phyloP scores from a whole-genome alignment of 345 rosid species.

The Aquilaria malaccensis region DNA sequence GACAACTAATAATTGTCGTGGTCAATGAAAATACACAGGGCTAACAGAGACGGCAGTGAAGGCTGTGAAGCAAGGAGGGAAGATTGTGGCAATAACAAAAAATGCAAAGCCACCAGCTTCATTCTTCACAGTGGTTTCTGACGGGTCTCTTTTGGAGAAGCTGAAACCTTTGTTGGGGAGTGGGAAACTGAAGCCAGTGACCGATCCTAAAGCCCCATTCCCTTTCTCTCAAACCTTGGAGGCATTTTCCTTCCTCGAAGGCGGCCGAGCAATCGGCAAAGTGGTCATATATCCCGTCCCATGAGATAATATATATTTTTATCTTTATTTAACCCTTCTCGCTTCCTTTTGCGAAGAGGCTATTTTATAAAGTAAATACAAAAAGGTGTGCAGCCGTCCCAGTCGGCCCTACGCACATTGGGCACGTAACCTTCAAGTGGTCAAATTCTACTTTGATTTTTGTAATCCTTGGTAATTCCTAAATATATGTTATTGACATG shows the following conservation, averaged over 20 bases:
- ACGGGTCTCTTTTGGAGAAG: slow-evolving; percentile 62
- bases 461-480: too few relatives aligned
- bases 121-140: slow-evolving; percentile 71
- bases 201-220: slow-evolving; percentile 77
- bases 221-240: slow-evolving; percentile 47
- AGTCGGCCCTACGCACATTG: too few relatives aligned
- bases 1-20: too few relatives aligned
- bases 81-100: slow-evolving; percentile 77
- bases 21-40: slow-evolving; percentile 31
- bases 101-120: slow-evolving; percentile 78
- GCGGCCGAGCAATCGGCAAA: slow-evolving; percentile 73
- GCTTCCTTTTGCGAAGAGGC: too few relatives aligned
- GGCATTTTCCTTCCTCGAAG: slow-evolving; percentile 77
- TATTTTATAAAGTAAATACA: too few relatives aligned
- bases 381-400: too few relatives aligned
- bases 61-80: slow-evolving; percentile 80
- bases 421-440: too few relatives aligned
- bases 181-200: slow-evolving; percentile 71
- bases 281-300: slow-evolving; percentile 69
- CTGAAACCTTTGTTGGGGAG: slow-evolving; percentile 68
- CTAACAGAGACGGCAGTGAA: slow-evolving; percentile 83
- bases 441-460: too few relatives aligned
- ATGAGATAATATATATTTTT: slow-evolving; percentile 8
- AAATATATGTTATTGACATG: too few relatives aligned
- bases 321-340: too few relatives aligned